These are phyloP conservation scores for Pythium dissotocum DNA, from an alignment of 352 stramenopile species.

Conservation along the genomic window DNA sequence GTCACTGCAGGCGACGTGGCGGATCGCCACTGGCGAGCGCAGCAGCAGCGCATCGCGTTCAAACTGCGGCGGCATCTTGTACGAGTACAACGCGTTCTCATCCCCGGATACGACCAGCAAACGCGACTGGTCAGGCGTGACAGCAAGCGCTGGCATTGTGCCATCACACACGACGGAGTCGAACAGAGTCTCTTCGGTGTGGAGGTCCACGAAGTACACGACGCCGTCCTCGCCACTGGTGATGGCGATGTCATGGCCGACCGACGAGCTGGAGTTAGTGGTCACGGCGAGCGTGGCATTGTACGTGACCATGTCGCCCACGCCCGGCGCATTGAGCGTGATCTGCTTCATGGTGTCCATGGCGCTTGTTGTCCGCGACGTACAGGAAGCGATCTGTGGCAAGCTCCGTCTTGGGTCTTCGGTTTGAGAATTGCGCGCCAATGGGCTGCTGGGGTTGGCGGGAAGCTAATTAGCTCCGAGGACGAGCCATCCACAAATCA, in stretches of 20 bases:
- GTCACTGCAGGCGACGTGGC: conserved; percentile 61
- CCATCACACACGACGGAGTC: conserved; percentile 59
- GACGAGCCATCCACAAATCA: neutral
- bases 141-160: conserved; percentile 64
- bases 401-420: neutral
- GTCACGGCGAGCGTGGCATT: conserved; percentile 35
- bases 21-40: conserved; percentile 74
- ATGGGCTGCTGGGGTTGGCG: neutral
- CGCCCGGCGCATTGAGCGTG: conserved; percentile 67
- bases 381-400: neutral
- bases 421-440: conserved; percentile 1
- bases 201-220: conserved; percentile 73
- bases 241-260: conserved; percentile 58
- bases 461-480: conserved; percentile 6
- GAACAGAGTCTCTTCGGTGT: conserved; percentile 46
- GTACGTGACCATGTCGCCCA: conserved; percentile 64
- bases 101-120: conserved; percentile 72
- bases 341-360: conserved; percentile 85
- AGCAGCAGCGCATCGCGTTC: conserved; percentile 60
- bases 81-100: conserved; percentile 69
- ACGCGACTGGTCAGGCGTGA: conserved; percentile 65
- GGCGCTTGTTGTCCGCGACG: neutral
- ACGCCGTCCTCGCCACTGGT: conserved; percentile 81
- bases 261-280: conserved; percentile 32
- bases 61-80: conserved; percentile 55